These are phyloP conservation scores for Vanrija pseudolonga DNA, from an alignment of 1,284 basidiomycete species.

Conservation along the genomic window DNA sequence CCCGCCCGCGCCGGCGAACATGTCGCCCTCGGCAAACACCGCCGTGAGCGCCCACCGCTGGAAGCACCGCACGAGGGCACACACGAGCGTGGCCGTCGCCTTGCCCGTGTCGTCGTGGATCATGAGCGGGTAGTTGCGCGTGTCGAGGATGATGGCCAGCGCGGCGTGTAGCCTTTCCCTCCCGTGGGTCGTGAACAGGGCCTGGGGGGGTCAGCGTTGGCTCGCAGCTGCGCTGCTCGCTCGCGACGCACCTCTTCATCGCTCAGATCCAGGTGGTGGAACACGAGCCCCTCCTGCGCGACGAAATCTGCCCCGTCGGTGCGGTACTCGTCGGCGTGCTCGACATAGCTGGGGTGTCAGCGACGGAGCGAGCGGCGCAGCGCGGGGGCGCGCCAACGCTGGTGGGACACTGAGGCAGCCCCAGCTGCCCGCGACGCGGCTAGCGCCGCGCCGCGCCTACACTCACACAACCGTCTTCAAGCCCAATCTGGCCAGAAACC, in stretches of 20 bases:
- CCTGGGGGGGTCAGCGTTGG: constrained; percentile 12
- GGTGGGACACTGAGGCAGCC: too few relatives aligned
- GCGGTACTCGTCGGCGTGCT: constrained; percentile 35
- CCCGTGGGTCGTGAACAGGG: constrained; percentile 25
- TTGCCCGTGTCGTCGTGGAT: constrained; percentile 48
- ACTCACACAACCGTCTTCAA: constrained; percentile 46
- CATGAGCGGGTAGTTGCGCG: constrained; percentile 39
- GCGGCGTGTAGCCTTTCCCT: constrained; percentile 15
- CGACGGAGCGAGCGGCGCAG: background rate
- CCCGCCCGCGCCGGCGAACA: constrained; percentile 47
- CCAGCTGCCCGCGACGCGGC: too few relatives aligned
- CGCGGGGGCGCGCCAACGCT: too few relatives aligned
- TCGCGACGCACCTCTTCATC: constrained; percentile 24
- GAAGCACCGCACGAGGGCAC: constrained; percentile 37
- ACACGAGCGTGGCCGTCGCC: constrained; percentile 35
- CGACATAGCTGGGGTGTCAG: constrained; percentile 33
- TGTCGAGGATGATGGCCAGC: constrained; percentile 33
- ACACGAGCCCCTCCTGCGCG: constrained; percentile 18
- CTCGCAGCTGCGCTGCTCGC: too few relatives aligned
- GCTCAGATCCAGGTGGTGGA: constrained; percentile 36
- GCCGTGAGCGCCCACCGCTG: constrained; percentile 44
- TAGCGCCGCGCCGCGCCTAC: too few relatives aligned
- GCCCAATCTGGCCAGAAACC: constrained; percentile 41
- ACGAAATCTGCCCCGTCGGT: constrained; percentile 41
- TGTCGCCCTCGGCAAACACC: constrained; percentile 42